Evolutionary conservation across 2,329 filamentous ascomycete species (phyloP).

Genomic region (Aspergillus glaucus): DNA sequence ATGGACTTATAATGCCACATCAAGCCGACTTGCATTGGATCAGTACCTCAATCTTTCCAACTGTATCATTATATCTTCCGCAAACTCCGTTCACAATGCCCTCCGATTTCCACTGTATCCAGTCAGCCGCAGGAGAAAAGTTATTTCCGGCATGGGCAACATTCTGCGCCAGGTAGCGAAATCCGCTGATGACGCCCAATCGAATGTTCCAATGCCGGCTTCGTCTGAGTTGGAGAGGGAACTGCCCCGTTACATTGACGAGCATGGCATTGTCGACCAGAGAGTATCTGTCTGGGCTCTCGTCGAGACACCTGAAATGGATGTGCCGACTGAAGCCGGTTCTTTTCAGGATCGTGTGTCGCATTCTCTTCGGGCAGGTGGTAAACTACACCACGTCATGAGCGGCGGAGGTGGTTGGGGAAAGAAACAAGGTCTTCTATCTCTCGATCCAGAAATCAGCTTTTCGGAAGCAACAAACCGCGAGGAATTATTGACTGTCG

Average conservation of each 20-base stretch:
- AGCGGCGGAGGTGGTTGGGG: conserved; percentile 41
- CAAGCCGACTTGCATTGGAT: conserved; percentile 18
- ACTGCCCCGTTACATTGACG: conserved; percentile 34
- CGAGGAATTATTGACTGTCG: conserved; percentile 14
- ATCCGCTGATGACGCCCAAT: conserved; percentile 17
- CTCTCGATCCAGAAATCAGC: conserved; percentile 34
- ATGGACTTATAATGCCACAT: conserved; percentile 23
- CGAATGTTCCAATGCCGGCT: conserved; percentile 30
- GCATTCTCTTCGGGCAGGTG: conserved; percentile 24
- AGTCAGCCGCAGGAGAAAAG: conserved; percentile 31
- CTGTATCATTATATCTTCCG: conserved; percentile 22
- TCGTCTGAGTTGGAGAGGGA: conserved; percentile 37
- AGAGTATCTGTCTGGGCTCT: conserved; percentile 38
- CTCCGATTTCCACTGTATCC: conserved; percentile 30
- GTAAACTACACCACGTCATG: conserved; percentile 37
- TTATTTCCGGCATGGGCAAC: conserved; percentile 39
- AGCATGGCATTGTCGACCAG: conserved; percentile 31
- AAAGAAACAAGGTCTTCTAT: conserved; percentile 40
- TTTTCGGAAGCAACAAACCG: conserved; percentile 16
- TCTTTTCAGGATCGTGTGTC: conserved; percentile 17
- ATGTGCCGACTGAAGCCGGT: conserved; percentile 4
- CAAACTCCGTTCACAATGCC: conserved; percentile 10
- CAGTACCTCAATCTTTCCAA: conserved; percentile 24
- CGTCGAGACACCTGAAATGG: conserved; percentile 23
- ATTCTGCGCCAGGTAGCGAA: conserved; percentile 37